Evolutionary conservation across 495 filamentous ascomycete genomes (phyloP).

Genomic region (Aspergillus campestris): DNA sequence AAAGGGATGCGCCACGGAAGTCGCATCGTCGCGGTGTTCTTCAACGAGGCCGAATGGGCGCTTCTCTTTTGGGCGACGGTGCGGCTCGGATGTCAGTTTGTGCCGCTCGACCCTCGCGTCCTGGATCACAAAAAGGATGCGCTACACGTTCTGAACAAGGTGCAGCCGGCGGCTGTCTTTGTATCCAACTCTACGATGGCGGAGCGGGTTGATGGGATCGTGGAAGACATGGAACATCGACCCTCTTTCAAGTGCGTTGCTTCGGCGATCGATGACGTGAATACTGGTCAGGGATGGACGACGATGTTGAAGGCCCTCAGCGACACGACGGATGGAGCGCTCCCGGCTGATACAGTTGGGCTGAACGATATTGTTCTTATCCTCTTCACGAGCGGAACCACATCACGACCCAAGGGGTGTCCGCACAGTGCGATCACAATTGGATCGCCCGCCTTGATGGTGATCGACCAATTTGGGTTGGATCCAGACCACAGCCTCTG

Average conservation of each 20-base stretch:
- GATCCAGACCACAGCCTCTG: slow-evolving; percentile 13
- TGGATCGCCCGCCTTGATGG: slow-evolving; percentile 10
- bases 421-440: slow-evolving; percentile 19
- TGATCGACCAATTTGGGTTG: slow-evolving; percentile 8
- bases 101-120: slow-evolving; percentile 21
- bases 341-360: background rate
- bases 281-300: background rate
- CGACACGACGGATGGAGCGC: background rate
- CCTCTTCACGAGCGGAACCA: slow-evolving; percentile 34
- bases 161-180: slow-evolving; percentile 15
- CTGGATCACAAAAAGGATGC: slow-evolving; percentile 9
- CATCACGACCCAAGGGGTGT: slow-evolving; percentile 29
- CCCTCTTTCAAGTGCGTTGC: background rate
- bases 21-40: slow-evolving; percentile 17
- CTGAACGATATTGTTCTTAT: slow-evolving; percentile 14
- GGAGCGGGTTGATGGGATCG: background rate
- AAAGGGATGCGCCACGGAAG: slow-evolving; percentile 5
- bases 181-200: slow-evolving; percentile 8
- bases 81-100: slow-evolving; percentile 18
- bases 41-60: slow-evolving; percentile 26
- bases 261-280: background rate
- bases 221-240: background rate
- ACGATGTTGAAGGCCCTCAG: background rate
- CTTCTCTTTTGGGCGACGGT: slow-evolving; percentile 23
- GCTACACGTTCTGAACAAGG: slow-evolving; percentile 9